Percentiles rank a stretch among this genome's conserved stretches.
Conservation (phyloP, 2,329 filamentous ascomycete genomes). For the Alternaria panax region DNA sequence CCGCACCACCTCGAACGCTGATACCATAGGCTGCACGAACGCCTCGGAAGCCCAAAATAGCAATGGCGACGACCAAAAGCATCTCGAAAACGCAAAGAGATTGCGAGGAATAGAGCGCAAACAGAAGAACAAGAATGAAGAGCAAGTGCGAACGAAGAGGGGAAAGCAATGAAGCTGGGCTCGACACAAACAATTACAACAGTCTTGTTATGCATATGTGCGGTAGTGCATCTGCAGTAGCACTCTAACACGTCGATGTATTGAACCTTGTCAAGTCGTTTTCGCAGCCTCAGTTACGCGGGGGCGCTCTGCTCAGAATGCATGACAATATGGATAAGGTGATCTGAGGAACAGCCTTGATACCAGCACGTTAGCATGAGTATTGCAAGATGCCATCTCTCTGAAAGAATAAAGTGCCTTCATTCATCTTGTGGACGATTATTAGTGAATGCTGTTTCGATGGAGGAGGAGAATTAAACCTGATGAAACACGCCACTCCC, state of each 20-base stretch:
- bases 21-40: slow-evolving; percentile 31
- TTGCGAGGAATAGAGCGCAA: background rate
- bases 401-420: background rate
- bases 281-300: slow-evolving; percentile 1
- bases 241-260: slow-evolving; percentile 17
- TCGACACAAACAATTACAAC: slow-evolving; percentile 20
- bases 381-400: background rate
- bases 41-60: background rate
- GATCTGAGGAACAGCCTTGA: too few species aligned
- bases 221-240: slow-evolving; percentile 28
- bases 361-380: background rate
- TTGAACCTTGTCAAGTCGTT: slow-evolving; percentile 11
- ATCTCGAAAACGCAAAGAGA: background rate
- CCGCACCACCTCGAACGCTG: background rate
- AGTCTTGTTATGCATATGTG: slow-evolving; percentile 23
- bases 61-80: slow-evolving; percentile 4
- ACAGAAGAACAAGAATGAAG: background rate
- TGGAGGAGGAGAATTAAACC: background rate
- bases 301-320: background rate
- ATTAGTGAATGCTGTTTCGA: background rate
- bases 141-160: background rate
- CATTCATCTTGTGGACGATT: background rate
- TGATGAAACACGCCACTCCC: background rate
- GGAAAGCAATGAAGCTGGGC: background rate
- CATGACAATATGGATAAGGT: background rate